A percentile compares a stretch with the other conserved stretches of the same genome.
Conservation (phyloP, 257 asterid species). For the Osmanthus fragrans region DNA sequence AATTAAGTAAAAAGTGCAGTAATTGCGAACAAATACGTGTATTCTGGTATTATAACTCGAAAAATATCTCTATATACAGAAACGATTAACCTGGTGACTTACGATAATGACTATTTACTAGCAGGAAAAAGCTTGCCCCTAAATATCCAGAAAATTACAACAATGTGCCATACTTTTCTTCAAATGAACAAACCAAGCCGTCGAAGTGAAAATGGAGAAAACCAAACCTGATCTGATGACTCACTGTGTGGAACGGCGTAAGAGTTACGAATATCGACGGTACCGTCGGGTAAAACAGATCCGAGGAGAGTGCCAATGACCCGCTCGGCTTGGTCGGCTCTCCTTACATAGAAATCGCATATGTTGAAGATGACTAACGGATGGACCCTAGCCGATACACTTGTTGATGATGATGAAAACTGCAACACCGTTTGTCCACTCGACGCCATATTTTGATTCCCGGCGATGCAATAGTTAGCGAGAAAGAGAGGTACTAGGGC, state of each 20-base stretch:
- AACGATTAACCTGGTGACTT: neutral
- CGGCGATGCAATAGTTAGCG: neutral
- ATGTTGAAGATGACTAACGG: slow-evolving; percentile 86
- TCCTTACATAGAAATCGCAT: slow-evolving; percentile 79
- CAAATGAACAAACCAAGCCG: neutral
- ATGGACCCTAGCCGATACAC: slow-evolving; percentile 70
- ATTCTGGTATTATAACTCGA: neutral
- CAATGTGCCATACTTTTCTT: neutral
- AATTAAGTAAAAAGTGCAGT: neutral
- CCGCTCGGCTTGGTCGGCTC: slow-evolving; percentile 93
- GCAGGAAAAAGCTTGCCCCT: neutral
- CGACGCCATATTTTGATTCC: slow-evolving; percentile 43
- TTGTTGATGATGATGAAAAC: slow-evolving; percentile 52
- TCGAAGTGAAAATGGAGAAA: neutral
- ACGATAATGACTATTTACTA: neutral
- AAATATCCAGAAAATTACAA: neutral
- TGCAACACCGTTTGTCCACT: slow-evolving; percentile 65
- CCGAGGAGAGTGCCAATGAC: slow-evolving; percentile 95
- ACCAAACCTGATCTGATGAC: slow-evolving; percentile 80
- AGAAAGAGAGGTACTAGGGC: too few species aligned
- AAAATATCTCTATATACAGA: neutral
- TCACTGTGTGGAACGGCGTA: slow-evolving; percentile 94
- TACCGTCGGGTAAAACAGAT: slow-evolving; percentile 84
- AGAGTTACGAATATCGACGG: slow-evolving; percentile 81
- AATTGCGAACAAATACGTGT: neutral